phyloP scores from a whole-genome alignment of 2,329 filamentous ascomycete genomes.

The Calonectria pseudoturangicola region DNA sequence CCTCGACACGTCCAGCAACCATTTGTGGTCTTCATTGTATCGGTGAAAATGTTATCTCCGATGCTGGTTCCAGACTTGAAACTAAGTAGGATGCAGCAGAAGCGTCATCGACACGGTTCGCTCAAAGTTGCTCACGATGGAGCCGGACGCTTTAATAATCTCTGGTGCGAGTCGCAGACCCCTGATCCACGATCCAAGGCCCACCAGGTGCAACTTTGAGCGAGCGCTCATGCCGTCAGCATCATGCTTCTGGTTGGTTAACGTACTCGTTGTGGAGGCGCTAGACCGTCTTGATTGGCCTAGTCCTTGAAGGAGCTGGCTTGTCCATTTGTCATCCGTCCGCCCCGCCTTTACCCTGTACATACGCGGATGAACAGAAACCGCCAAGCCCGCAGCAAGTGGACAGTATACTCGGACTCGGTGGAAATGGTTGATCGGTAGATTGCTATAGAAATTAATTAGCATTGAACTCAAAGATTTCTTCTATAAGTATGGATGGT shows the following conservation, averaged over 20 bases:
- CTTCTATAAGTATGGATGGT: neutral
- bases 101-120: neutral
- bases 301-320: neutral
- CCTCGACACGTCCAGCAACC: slow-evolving; percentile 50
- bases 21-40: slow-evolving; percentile 39
- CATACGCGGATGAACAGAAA: neutral
- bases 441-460: neutral
- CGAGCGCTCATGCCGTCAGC: neutral
- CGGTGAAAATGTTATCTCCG: neutral
- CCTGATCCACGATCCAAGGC: neutral
- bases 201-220: slow-evolving; percentile 34
- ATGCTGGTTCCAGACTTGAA: neutral
- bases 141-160: slow-evolving; percentile 7
- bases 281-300: neutral
- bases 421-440: neutral
- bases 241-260: neutral
- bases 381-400: neutral
- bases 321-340: slow-evolving; percentile 9
- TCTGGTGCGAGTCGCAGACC: neutral
- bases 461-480: too few relatives aligned
- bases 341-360: neutral
- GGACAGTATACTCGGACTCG: neutral
- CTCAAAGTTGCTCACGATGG: slow-evolving; percentile 37
- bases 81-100: neutral
- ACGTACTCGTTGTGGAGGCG: neutral